Conservation (phyloP, 176 grass and related monocot genomes). For the Puya raimondii region DNA sequence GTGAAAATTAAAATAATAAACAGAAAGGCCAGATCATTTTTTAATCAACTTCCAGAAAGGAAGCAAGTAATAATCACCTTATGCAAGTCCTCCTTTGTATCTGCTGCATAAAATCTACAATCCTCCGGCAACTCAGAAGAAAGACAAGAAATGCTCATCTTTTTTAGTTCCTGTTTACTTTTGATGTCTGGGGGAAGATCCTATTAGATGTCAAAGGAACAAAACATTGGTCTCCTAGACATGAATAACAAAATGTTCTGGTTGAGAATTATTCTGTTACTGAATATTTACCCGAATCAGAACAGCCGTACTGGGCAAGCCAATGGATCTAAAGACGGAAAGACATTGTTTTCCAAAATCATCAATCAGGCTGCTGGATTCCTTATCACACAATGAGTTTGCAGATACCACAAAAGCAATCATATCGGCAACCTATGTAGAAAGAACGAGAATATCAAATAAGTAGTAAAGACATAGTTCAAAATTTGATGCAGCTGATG, state of each 20-base stretch:
- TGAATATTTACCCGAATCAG: constrained; percentile 61
- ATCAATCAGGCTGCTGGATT: constrained; percentile 43
- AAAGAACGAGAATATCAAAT: constrained; percentile 20
- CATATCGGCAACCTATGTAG: constrained; percentile 79
- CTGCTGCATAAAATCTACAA: constrained; percentile 80
- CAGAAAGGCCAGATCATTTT: background rate
- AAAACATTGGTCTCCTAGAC: constrained; percentile 8
- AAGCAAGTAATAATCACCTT: constrained; percentile 38
- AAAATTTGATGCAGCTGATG: background rate
- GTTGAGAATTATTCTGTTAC: constrained; percentile 6
- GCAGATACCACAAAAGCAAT: constrained; percentile 77
- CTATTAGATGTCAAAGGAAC: constrained; percentile 27
- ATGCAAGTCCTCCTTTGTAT: constrained; percentile 91
- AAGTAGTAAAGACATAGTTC: background rate
- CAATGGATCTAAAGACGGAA: constrained; percentile 69
- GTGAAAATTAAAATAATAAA: constrained; percentile 6
- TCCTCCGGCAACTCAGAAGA: constrained; percentile 87
- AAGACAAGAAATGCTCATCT: constrained; percentile 55
- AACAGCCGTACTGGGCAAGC: constrained; percentile 87
- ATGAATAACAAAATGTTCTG: background rate
- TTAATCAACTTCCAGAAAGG: constrained; percentile 5
- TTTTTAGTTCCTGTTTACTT: constrained; percentile 87
- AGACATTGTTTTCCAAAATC: constrained; percentile 78
- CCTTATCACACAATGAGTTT: constrained; percentile 54
- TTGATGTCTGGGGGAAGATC: constrained; percentile 85